Base-by-base conservation (phyloP, 441 rosid species). In the Macaranga tanarius region DNA sequence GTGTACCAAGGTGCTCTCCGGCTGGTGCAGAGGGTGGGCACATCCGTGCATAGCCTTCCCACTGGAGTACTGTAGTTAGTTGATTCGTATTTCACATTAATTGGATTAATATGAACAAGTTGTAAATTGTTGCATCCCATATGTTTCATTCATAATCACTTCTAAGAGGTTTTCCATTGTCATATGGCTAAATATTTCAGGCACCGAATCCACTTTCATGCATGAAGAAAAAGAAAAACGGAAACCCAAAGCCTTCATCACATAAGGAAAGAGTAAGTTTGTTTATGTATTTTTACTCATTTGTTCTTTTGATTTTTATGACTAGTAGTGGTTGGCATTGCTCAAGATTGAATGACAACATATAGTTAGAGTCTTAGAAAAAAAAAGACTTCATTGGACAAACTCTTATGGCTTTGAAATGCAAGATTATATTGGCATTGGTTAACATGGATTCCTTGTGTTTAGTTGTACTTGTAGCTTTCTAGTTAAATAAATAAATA, bases 201-300 rank as follows among this genome's bases (percentile, higher is more conserved):
- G 97, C 82, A 61, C 97, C 96, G 44, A 95, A 95, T 54, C 97
- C 99, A 52, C 90, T 92, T 65, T 92, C 97, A 9, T 78, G 89
- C 70, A 80, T 76, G 90, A 92, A 89, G 87, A 92, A 90, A 71
- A 91, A 80, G 83, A 80, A 44, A 52, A 61, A 7, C 59, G 80
- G 74, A 71, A 85, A 74, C 67, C 20, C 68, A 1, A 85, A 76
- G 67, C 63, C 71, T 71, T 63, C 71, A 68, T 76, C 81, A 7
- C 70, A 60, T 38, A 82, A 80, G 86, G 97, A 88, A 51, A 54
- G 82, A 65, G 10, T 15, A 50, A 11, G n/a, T 12, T 68, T 13
- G 25, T 47, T 74, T 44, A 13, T 61, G 11, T 44, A 3, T 50
- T n/a, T 62, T 5, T 31, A 31, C 38, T 31, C 38, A 31, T 31